Evolutionary conservation across 1,284 basidiomycete species (phyloP).

Genomic region (Cystobasidium slooffiae): DNA sequence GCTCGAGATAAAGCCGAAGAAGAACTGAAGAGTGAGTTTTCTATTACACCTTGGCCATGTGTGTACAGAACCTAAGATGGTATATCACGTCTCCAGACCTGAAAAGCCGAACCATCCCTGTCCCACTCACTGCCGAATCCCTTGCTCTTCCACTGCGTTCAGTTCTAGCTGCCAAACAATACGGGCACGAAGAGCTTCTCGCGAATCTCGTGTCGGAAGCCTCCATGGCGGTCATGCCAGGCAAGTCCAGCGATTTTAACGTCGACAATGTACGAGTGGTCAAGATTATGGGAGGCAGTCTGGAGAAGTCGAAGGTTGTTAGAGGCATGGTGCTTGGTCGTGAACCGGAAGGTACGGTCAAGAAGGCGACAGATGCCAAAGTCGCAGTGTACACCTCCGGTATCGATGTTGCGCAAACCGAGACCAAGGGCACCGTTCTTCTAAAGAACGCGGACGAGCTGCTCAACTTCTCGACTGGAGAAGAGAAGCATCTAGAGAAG

Average conservation of each 20-base stretch:
- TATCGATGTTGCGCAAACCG: conserved; percentile 92
- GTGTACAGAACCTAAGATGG: conserved; percentile 11
- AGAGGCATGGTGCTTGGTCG: conserved; percentile 98
- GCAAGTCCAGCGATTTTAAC: conserved; percentile 68
- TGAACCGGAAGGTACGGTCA: conserved; percentile 86
- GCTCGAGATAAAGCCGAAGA: conserved; percentile 83
- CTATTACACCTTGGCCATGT: not conserved
- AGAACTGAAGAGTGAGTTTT: conserved; percentile 80
- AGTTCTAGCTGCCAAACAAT: conserved; percentile 95
- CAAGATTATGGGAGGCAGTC: conserved; percentile 94
- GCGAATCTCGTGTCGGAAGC: conserved; percentile 89
- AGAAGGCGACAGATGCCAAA: conserved; percentile 80
- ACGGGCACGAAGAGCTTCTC: conserved; percentile 85
- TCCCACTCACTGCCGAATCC: conserved; percentile 75
- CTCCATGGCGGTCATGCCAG: conserved; percentile 73
- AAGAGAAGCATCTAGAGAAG: conserved; percentile 94
- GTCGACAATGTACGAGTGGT: conserved; percentile 98
- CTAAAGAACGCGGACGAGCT: conserved; percentile 96
- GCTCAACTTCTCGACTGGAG: conserved; percentile 92
- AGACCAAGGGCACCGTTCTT: conserved; percentile 98
- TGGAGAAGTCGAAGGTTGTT: conserved; percentile 82
- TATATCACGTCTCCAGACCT: conserved; percentile 50
- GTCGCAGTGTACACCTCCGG: conserved; percentile 93
- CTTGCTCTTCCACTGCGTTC: conserved; percentile 84
- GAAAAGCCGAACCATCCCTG: conserved; percentile 64